Evolutionary conservation across 2,329 filamentous ascomycete genomes (phyloP), one percentile per base, ranked within the genome.

Genomic region (Sporothrix luriei): DNA sequence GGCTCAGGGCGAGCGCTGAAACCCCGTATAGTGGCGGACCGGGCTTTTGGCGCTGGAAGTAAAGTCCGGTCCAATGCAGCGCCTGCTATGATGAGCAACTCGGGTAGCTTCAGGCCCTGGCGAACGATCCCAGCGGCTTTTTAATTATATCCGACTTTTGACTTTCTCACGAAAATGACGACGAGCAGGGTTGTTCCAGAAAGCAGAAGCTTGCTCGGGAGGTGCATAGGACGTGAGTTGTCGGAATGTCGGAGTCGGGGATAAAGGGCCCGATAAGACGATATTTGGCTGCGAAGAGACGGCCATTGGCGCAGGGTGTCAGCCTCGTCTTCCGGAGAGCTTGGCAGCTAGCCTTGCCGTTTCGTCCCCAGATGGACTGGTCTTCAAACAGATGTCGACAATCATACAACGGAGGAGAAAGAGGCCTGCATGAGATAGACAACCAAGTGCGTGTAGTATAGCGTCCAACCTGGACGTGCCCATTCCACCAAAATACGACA

Each of bases 21-120:
- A 33, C 33, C 33, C 33, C 33, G 33, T 21, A 21, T 3, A 48
- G 5, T 48, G 46, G 46, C 57, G 11, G 57, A 14, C n/a, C 38
- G 57, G 40, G 26, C 21, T 61, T 61, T 59, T 59, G 26, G 14
- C 29, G 26, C n/a, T 55, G 24, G 4, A 16, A 59, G 55, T 61
- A 61, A 61, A 61, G 16, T 61, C 55, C 55, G 55, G 4, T 40
- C n/a, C n/a, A n/a, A n/a, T n/a, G n/a, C n/a, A n/a, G n/a, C n/a
- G n/a, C n/a, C n/a, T n/a, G n/a, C n/a, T n/a, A n/a, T n/a, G n/a
- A n/a, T n/a, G n/a, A n/a, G 33, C 33, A 33, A 9, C 33, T 33
- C 33, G 9, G 33, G 33, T 7, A 33, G 9, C 29, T 29, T 29
- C 29, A 29, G 46, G 46, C 46, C 43, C 43, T 46, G 29, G 5